Conservation (phyloP, 139 green algal genomes). For the Chlorella sp. region DNA sequence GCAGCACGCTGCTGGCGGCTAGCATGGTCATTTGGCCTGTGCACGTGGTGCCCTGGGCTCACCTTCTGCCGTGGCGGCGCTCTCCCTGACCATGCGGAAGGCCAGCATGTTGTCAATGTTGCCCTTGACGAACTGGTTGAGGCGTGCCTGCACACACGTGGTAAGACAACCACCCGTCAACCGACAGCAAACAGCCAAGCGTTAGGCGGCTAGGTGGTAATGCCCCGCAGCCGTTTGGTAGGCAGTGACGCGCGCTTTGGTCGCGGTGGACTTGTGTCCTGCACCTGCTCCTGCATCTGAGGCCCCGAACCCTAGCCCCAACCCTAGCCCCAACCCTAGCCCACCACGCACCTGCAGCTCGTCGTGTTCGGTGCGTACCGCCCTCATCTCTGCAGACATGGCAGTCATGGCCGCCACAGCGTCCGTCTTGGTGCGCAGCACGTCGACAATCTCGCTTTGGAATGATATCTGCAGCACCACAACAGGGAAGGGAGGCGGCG, state of each 20-base stretch:
- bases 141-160: conserved; percentile 12
- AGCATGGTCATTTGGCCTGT: conserved; percentile 18
- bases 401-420: not conserved
- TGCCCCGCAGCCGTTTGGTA: too few relatives aligned
- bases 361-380: not conserved
- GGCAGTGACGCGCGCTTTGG: too few relatives aligned
- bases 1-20: conserved; percentile 8
- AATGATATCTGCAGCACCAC: conserved; percentile 14
- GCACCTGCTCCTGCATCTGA: too few relatives aligned
- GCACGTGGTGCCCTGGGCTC: not conserved
- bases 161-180: too few relatives aligned
- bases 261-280: too few relatives aligned
- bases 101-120: conserved; percentile 33
- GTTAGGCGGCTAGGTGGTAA: too few relatives aligned
- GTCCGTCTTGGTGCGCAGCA: not conserved
- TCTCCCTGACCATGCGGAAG: conserved; percentile 10
- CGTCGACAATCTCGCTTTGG: conserved; percentile 3
- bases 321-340: too few relatives aligned
- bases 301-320: too few relatives aligned
- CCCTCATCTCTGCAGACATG: not conserved
- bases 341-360: not conserved
- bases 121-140: conserved; percentile 17
- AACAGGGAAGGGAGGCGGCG: too few relatives aligned
- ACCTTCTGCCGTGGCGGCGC: conserved; percentile 9
- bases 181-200: too few relatives aligned